Base-by-base conservation (phyloP, 75 land plant species). In the Sequoia sempervirens region DNA sequence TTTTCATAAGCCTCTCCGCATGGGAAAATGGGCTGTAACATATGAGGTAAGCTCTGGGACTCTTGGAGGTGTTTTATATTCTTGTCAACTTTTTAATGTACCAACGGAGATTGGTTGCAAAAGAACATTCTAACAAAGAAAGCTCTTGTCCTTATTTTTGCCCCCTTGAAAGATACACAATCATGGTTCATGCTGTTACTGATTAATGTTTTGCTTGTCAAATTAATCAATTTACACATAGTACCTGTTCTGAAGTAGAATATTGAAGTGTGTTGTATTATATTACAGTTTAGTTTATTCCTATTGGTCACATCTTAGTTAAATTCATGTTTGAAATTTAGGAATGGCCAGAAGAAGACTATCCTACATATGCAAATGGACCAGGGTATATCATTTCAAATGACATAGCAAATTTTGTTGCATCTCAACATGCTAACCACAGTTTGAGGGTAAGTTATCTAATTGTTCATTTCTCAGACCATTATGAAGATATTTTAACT, bases 341-440 rank as follows among this genome's bases (percentile, higher is more conserved):
- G 94, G 94, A 92, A 74, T 93, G 94, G 94, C 89, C 92, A 37
- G 87, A 86, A 38, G 83, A 81, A 26, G 74, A 73, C 15, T 93
- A 90, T 47, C 94, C 94, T 54, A 86, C 94, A 12, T 93, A 93
- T 88, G 94, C 94, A 81, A 91, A 92, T 88, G 94, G 94, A 38
- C 94, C 94, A 47, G 94, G 92, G 13, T 93, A 93, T 80, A 87
- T 93, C 12, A 82, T 93, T 40, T 92, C 94, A 36, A 81, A 82
- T 52, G 92, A 93, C 47, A 90, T 93, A 64, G 90, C 94, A 8
- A 81, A 75, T 34, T 92, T 90, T 85, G 82, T 93, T 73, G 93
- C 87, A 26, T 80, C 89, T 46, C 85, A 86, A 38, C 89, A 92
- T 80, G 75, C 87, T 53, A 86, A 87, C 64, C 85, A 83, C 56